These are phyloP conservation scores for Cytospora piceae DNA, from an alignment of 2,329 filamentous ascomycete genomes.

Conservation along the genomic window DNA sequence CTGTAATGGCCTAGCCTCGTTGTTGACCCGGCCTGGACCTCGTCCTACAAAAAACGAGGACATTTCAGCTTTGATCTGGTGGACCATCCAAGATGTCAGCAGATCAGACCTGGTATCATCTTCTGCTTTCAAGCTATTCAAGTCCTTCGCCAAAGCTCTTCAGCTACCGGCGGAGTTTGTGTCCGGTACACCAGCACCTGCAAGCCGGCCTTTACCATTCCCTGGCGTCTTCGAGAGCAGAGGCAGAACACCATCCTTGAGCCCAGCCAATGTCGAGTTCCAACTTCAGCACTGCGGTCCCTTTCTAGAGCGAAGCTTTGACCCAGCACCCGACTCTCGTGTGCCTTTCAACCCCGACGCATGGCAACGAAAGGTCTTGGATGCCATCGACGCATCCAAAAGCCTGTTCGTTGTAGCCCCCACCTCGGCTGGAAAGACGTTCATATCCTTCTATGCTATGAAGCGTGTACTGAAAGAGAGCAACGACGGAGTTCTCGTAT, in stretches of 20 bases:
- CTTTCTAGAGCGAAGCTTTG: constrained; percentile 75
- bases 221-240: constrained; percentile 16
- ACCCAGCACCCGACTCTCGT: constrained; percentile 67
- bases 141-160: constrained; percentile 10
- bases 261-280: constrained; percentile 50
- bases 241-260: constrained; percentile 10
- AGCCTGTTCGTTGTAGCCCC: constrained; percentile 78
- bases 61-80: constrained; percentile 34
- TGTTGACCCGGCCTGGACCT: constrained; percentile 16
- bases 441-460: constrained; percentile 86
- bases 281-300: constrained; percentile 72
- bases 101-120: constrained; percentile 24
- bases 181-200: not conserved
- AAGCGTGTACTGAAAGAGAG: constrained; percentile 70
- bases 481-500: constrained; percentile 73
- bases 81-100: constrained; percentile 26
- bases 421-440: constrained; percentile 80
- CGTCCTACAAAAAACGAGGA: constrained; percentile 6
- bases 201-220: constrained; percentile 6
- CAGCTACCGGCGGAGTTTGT: constrained; percentile 9
- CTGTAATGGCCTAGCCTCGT: constrained; percentile 39
- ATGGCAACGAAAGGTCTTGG: constrained; percentile 76
- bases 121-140: constrained; percentile 6
- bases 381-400: constrained; percentile 70
- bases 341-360: constrained; percentile 74